Evolutionary conservation across 1,139 yeast genomes (phyloP).

Genomic region (Diutina scorzettiae): DNA sequence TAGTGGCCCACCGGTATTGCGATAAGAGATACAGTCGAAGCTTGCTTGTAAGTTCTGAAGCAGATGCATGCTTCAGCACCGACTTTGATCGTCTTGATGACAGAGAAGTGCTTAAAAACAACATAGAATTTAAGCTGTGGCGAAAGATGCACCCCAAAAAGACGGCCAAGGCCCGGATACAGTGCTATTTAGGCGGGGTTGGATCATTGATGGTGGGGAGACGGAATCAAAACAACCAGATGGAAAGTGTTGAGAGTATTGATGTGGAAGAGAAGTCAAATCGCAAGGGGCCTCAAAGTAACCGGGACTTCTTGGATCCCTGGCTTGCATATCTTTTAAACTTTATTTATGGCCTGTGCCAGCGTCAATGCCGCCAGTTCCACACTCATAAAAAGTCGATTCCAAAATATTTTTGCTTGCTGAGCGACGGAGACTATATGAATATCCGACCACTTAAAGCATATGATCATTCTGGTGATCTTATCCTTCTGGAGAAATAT

Average conservation of each 20-base stretch:
- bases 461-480: neutral
- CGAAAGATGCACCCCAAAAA: neutral
- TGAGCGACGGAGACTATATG: too few relatives aligned
- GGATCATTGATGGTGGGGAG: neutral
- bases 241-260: neutral
- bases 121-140: conserved; percentile 1
- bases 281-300: neutral
- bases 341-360: neutral
- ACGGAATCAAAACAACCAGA: neutral
- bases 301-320: neutral
- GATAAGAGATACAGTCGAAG: too few relatives aligned
- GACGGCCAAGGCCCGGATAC: neutral
- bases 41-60: neutral
- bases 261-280: neutral
- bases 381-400: too few relatives aligned
- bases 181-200: neutral
- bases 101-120: neutral
- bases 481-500: neutral
- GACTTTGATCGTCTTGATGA: neutral
- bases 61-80: neutral
- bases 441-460: too few relatives aligned
- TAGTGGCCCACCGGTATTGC: neutral
- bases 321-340: neutral
- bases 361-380: too few relatives aligned
- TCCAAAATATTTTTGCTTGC: too few relatives aligned